Evolutionary conservation across 2,329 filamentous ascomycete species (phyloP), one percentile per base, ranked within the genome.

Genomic region (Elsinoe arachidis): DNA sequence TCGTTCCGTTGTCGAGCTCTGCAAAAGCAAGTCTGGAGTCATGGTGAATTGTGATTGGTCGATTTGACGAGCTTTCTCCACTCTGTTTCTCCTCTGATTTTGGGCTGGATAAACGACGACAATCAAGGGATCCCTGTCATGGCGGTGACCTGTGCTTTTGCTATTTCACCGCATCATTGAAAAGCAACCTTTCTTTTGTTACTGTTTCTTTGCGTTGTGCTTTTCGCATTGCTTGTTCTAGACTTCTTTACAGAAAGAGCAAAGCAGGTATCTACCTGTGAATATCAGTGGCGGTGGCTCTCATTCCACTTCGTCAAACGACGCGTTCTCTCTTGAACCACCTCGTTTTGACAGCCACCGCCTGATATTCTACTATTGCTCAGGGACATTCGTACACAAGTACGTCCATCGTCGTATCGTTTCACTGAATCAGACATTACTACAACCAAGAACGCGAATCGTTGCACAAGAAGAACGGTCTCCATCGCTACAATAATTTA

Each of bases 241-340:
- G 3, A 30, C n/a, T 41, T 44, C 35, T 26, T 30, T 17, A 39
- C 46, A 37, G 23, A 44, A 23, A 43, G 26, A 5, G 5, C 5
- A 5, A 19, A 46, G 19, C 41, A 46, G 41, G 41, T 26, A 26
- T 19, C 9, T 46, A 9, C 41, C 41, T 11, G 6, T 46, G 41
- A 23, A 46, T 46, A 46, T 46, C 12, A 82, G 85, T 30, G 33
- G 46, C 26, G 46, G 46, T 51, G 46, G 46, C 46, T 35, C 26
- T 30, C 30, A 34, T 51, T 35, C 26, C 30, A 30, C 19, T 19
- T 11, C 14, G 4, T 23, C 41, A 23, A 17, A 46, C 19, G 41
- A 46, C 41, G 41, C 41, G 19, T 46, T 46, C 21, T 17, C 10
- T 26, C n/a, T 35, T 7, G 26, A 51, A 12, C 26, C 23, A 51